Evolutionary conservation across 148 eudicot genomes (phyloP), one percentile per base, ranked within the genome.

Genomic region (Chenopodium berlandieri): DNA sequence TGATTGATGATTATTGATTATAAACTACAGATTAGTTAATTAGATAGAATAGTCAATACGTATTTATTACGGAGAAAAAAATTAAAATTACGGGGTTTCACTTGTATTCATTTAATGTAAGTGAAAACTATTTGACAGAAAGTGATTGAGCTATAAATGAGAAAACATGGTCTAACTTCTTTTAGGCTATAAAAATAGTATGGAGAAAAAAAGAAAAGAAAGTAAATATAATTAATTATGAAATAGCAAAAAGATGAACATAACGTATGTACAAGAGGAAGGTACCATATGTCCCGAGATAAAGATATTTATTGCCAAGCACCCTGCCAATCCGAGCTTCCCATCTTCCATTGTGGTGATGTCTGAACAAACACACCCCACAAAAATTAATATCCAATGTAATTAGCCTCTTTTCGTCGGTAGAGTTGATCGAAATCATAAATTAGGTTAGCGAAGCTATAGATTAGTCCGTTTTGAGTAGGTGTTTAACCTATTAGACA

Each of bases 321-420:
- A 94, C 97, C 72, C 98, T 86, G 14, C 98, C 98, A 81, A 94
- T 94, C 20, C 94, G 91, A 75, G 97, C 97, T 85, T 94, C 97
- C 98, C 98, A 94, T 91, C 93, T 87, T 77, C 97, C 98, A 85
- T 94, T 94, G 82, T 94, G 94, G 63, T 94, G 98, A 85, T 94
- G 97, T 78, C 98, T 94, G 81, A 79, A 74, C 34, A 74, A 74
- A 50, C 2, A 73, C 27, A 27, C 9, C 50, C 75, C 12, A 70
- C 27, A 34, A 70, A 3, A 34, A 19, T 48, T 48, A 56, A 56
- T 40, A 62, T 20, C 23, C 25, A 62, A 60, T 22, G 65, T 62
- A 7, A 20, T 62, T 62, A 62, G 65, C 65, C 66, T 50, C 62
- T 56, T 56, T 56, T 56, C 7, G 17, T 14, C 4, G 17, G 22